These are phyloP conservation scores for Blastobotrys mokoenaii DNA, from an alignment of 805 yeast genomes.

Conservation along the genomic window DNA sequence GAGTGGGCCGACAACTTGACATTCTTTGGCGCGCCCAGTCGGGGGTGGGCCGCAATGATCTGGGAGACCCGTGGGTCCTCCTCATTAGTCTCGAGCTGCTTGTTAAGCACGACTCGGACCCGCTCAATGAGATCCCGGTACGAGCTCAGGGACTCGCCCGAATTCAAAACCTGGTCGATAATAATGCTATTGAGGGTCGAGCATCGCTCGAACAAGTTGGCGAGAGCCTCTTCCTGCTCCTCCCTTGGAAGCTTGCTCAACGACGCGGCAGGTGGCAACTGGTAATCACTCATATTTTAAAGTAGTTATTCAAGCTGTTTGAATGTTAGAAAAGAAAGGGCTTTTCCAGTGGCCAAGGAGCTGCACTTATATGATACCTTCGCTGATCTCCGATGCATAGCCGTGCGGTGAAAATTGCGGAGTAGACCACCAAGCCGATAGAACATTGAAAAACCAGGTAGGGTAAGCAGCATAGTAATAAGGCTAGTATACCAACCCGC, in stretches of 20 bases:
- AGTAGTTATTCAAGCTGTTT: background rate
- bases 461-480: too few species aligned
- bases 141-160: constrained; percentile 4
- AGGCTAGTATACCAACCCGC: too few species aligned
- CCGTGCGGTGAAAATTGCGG: too few species aligned
- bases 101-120: constrained; percentile 33
- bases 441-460: too few species aligned
- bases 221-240: constrained; percentile 36
- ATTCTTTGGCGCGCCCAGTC: constrained; percentile 56
- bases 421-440: too few species aligned
- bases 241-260: background rate
- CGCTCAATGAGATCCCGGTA: constrained; percentile 38
- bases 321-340: too few species aligned
- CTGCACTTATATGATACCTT: background rate
- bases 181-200: constrained; percentile 34
- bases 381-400: background rate
- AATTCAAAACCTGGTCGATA: constrained; percentile 16
- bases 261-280: constrained; percentile 1
- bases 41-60: constrained; percentile 86
- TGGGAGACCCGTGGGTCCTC: constrained; percentile 19
- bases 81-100: constrained; percentile 26
- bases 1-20: constrained; percentile 52
- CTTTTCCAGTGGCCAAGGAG: background rate
- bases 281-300: background rate
- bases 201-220: constrained; percentile 59